Evolutionary conservation across 2,329 filamentous ascomycete species (phyloP).

Genomic region (Lasiodiplodia sp.): DNA sequence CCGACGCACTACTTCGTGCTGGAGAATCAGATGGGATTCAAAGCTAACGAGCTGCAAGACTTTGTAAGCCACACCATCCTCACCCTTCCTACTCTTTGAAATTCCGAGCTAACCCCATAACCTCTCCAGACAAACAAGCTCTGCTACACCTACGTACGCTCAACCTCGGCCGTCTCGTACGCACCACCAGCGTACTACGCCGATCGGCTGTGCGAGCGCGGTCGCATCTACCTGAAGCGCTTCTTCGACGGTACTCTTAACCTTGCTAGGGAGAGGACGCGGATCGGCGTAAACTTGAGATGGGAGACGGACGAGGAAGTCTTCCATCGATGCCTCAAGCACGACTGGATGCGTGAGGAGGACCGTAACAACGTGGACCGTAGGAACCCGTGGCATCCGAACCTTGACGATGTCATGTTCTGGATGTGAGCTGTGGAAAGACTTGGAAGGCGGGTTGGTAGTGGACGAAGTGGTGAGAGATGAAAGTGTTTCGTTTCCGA

Average conservation of each 20-base stretch:
- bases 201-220: conserved; percentile 49
- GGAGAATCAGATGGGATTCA: conserved; percentile 37
- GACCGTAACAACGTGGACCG: conserved; percentile 13
- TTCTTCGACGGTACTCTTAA: conserved; percentile 6
- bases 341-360: no score
- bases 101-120: background rate
- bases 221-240: conserved; percentile 37
- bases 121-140: conserved; percentile 39
- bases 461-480: background rate
- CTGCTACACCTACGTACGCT: conserved; percentile 45
- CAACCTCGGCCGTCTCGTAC: conserved; percentile 45
- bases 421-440: conserved; percentile 31
- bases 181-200: conserved; percentile 49
- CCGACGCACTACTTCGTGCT: conserved; percentile 42
- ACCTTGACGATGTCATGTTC: conserved; percentile 39
- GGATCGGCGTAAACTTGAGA: background rate
- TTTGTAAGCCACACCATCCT: conserved; percentile 32
- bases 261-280: no score
- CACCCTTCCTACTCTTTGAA: no score
- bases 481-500: background rate
- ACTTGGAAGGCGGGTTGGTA: background rate
- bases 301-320: background rate
- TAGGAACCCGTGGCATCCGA: conserved; percentile 37
- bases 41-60: conserved; percentile 33
- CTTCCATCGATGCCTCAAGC: no score